Evolutionary conservation across 2,329 filamentous ascomycete species (phyloP), one percentile per base, ranked within the genome.

Genomic region (Neocatenulostroma microsporum): DNA sequence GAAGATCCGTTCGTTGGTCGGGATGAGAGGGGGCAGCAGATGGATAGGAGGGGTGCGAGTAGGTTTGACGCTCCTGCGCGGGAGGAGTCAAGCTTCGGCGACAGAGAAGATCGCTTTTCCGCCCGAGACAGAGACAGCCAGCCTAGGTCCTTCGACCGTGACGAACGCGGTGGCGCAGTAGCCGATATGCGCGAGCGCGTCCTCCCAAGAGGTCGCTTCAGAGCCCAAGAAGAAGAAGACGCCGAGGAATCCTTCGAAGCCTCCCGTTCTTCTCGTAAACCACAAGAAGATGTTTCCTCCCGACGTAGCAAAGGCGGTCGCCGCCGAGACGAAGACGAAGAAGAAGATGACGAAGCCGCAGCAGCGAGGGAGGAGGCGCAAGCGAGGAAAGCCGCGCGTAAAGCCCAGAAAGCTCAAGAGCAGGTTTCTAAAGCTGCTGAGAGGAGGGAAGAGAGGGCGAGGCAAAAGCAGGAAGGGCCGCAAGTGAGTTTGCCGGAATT

Each of bases 401-500:
- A 31, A 39, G 44, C 30, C 18, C 31, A 35, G 26, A 44, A 37
- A 34, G 43, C 21, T 29, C 30, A 38, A 36, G 48, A 36, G 13
- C 13, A 18, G 20, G 34, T 24, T 6, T 20, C 15, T 9, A 19
- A 28, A 18, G 19, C 20, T 6, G 36, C 30, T 9, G 45, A 41
- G 41, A 42, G 34, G 24, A 12, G 26, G 13, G 36, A 21, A 15
- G 24, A 11, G 8, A 40, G 38, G 13, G 38, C 34, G 4, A 25
- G 49, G 19, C 9, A 42, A 48, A 19, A 49, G 48, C 20, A 45
- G 21, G 46, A 40, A 59, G 21, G 50, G 53, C 21, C 73, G 2
- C 73, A 71, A 2, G 83, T 98, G 30, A 75, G 81, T 36, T 67
- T 98, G 15, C 93, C 93, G 0, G 85, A 95, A 55, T 94, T 86